These are phyloP conservation scores for Kodamaea kaohsiungensis DNA, from an alignment of 805 yeast genomes.

Conservation along the genomic window DNA sequence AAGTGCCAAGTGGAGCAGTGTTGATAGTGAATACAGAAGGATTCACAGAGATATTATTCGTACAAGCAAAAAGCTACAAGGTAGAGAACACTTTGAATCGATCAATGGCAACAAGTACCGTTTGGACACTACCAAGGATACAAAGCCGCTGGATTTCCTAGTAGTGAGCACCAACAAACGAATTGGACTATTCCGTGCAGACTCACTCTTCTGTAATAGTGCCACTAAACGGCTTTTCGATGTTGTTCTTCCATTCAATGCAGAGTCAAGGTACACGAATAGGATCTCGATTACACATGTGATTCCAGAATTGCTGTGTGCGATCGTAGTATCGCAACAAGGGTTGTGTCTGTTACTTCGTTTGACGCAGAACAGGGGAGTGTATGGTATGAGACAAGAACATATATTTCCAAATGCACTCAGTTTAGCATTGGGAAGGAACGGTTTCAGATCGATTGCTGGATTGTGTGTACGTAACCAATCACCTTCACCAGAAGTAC, in stretches of 20 bases:
- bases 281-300: slow-evolving; percentile 36
- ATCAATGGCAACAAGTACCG: slow-evolving; percentile 16
- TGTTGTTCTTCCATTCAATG: slow-evolving; percentile 34
- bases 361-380: slow-evolving; percentile 36
- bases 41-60: slow-evolving; percentile 13
- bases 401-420: slow-evolving; percentile 40
- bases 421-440: slow-evolving; percentile 25
- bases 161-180: slow-evolving; percentile 47
- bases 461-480: slow-evolving; percentile 32
- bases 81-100: slow-evolving; percentile 9
- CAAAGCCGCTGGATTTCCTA: slow-evolving; percentile 11
- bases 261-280: slow-evolving; percentile 34
- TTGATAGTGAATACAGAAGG: slow-evolving; percentile 38
- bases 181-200: slow-evolving; percentile 46
- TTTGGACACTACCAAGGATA: slow-evolving; percentile 5
- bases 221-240: slow-evolving; percentile 46
- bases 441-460: slow-evolving; percentile 32
- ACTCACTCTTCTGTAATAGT: slow-evolving; percentile 49
- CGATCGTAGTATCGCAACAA: slow-evolving; percentile 37
- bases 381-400: slow-evolving; percentile 45
- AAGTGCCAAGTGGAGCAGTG: slow-evolving; percentile 20
- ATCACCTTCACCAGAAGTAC: slow-evolving; percentile 19
- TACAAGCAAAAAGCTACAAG: not conserved
- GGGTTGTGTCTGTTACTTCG: slow-evolving; percentile 40
- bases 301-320: slow-evolving; percentile 37